A percentile compares a stretch with the other conserved stretches of the same genome.
Evolutionary conservation across 1,284 basidiomycete species (phyloP).

Genomic region (Sporisorium reilianum): DNA sequence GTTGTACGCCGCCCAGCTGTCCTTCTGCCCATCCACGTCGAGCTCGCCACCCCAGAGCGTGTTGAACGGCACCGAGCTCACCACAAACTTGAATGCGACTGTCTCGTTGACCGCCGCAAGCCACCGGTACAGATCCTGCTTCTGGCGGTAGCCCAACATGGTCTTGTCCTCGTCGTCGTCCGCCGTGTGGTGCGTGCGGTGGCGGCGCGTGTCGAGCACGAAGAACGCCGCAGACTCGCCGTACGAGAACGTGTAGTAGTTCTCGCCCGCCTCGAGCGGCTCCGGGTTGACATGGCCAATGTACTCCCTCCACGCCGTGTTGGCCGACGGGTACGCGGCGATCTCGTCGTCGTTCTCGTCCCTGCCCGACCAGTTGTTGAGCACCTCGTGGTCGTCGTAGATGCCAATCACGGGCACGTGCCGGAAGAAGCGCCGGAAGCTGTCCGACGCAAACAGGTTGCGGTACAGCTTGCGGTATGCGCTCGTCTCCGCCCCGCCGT

Average conservation of each 20-base stretch:
- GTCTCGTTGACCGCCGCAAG: constrained; percentile 77
- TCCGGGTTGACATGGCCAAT: constrained; percentile 78
- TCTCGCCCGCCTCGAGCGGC: constrained; percentile 71
- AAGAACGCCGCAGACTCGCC: constrained; percentile 75
- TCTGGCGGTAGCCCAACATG: constrained; percentile 81
- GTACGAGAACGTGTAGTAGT: constrained; percentile 73
- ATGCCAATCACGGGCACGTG: constrained; percentile 65
- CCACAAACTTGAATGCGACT: constrained; percentile 83
- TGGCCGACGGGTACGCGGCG: constrained; percentile 74
- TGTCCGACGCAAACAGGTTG: constrained; percentile 65
- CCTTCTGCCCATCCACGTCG: constrained; percentile 74
- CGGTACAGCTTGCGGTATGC: constrained; percentile 67
- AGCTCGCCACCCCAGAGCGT: constrained; percentile 77
- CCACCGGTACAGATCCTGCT: constrained; percentile 78
- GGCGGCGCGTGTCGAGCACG: constrained; percentile 80
- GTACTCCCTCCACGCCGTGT: constrained; percentile 78
- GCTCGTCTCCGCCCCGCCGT: constrained; percentile 50
- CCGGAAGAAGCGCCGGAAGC: constrained; percentile 65
- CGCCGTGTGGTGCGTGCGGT: constrained; percentile 73
- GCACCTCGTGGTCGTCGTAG: constrained; percentile 68
- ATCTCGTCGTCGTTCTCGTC: constrained; percentile 74
- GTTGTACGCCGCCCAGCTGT: constrained; percentile 79
- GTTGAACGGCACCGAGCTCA: constrained; percentile 82
- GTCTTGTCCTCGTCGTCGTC: constrained; percentile 73
- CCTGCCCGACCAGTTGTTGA: constrained; percentile 71